A percentile compares a stretch with the other conserved stretches of the same genome.
Evolutionary conservation across 1,284 basidiomycete species (phyloP).

Genomic region (Cryptococcus jaspeensis): DNA sequence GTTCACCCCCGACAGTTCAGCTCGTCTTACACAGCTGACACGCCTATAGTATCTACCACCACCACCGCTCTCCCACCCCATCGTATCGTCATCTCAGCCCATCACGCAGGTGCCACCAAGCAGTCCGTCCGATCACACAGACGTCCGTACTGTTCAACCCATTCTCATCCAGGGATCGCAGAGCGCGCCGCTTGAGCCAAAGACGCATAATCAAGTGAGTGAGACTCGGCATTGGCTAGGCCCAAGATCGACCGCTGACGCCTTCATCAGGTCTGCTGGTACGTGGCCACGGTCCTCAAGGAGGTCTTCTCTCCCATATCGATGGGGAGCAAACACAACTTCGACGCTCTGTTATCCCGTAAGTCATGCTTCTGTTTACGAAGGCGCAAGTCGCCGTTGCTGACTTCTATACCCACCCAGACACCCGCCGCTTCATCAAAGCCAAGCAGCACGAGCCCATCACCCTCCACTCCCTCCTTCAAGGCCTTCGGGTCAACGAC

Average conservation of each 20-base stretch:
- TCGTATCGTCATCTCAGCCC: not conserved
- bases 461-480: conserved; percentile 74
- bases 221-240: not conserved
- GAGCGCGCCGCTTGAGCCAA: not conserved
- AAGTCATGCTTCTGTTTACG: conserved; percentile 32
- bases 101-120: not conserved
- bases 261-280: conserved; percentile 64
- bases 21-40: too few species aligned
- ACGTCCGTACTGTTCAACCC: too few species aligned
- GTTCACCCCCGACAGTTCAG: too few species aligned
- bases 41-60: too few species aligned
- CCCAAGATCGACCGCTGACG: too few species aligned
- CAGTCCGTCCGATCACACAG: not conserved
- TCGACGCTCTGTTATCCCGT: conserved; percentile 64
- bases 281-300: conserved; percentile 63
- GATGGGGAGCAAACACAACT: conserved; percentile 75
- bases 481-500: conserved; percentile 71
- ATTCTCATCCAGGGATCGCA: too few species aligned
- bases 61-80: too few species aligned
- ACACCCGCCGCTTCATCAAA: conserved; percentile 68
- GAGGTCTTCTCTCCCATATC: conserved; percentile 70
- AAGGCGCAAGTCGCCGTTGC: not conserved
- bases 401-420: conserved; percentile 52
- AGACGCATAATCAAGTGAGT: conserved; percentile 54
- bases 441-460: conserved; percentile 77